A percentile compares a stretch with the other conserved stretches of the same genome.
These are phyloP conservation scores for Kluyveromyces sp. DNA, from an alignment of 1,139 yeast genomes.

Conservation along the genomic window DNA sequence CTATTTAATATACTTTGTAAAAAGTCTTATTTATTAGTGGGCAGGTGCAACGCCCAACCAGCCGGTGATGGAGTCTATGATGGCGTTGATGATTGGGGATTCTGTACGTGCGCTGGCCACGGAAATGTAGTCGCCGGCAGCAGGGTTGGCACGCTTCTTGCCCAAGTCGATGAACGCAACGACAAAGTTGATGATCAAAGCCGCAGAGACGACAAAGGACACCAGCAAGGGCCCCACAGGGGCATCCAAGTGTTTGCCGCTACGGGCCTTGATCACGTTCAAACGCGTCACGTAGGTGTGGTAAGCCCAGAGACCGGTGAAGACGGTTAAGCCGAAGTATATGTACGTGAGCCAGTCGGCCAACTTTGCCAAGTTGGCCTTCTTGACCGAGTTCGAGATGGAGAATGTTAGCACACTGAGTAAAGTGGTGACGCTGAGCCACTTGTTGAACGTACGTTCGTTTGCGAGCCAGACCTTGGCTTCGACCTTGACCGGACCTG, in stretches of 20 bases:
- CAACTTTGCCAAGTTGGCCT: conserved; percentile 47
- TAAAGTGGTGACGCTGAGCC: conserved; percentile 89
- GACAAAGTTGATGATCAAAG: conserved; percentile 64
- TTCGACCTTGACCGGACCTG: conserved; percentile 89
- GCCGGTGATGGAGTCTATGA: too few relatives aligned
- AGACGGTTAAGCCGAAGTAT: conserved; percentile 72
- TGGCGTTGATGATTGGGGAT: too few relatives aligned
- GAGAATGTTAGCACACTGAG: conserved; percentile 83
- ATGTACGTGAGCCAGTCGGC: conserved; percentile 66
- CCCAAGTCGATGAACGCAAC: conserved; percentile 47
- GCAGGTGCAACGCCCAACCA: too few relatives aligned
- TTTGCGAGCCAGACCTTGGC: conserved; percentile 98
- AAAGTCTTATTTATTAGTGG: too few relatives aligned
- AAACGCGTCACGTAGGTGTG: conserved; percentile 65
- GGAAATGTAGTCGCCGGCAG: neutral
- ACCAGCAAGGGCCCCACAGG: conserved; percentile 81
- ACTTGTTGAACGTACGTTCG: conserved; percentile 92
- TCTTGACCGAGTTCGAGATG: conserved; percentile 66
- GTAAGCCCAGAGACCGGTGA: conserved; percentile 88
- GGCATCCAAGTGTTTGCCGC: conserved; percentile 82
- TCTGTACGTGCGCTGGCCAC: neutral
- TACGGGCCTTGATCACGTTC: conserved; percentile 66
- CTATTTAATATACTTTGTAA: too few relatives aligned
- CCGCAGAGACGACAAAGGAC: conserved; percentile 59
- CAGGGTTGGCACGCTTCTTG: neutral